Conservation (phyloP, 2,329 filamentous ascomycete genomes). For the Tolypocladium ophioglossoides region DNA sequence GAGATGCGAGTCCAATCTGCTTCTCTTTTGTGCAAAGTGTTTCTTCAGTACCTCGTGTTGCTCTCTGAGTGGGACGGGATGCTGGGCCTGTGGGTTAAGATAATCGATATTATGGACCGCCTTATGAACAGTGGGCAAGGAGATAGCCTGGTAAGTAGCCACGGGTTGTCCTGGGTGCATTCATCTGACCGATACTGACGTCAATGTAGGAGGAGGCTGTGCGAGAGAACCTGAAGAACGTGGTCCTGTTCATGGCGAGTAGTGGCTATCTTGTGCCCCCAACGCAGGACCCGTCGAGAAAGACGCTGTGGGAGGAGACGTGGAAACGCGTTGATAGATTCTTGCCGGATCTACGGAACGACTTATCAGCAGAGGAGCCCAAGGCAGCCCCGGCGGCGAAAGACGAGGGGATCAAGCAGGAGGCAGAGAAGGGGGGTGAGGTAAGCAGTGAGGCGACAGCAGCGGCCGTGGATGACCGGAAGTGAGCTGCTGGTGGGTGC, state of each 20-base stretch:
- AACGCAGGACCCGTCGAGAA: constrained; percentile 40
- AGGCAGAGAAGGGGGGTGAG: background rate
- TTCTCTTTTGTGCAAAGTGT: constrained; percentile 88
- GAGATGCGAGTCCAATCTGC: constrained; percentile 89
- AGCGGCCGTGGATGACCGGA: background rate
- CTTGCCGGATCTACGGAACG: constrained; percentile 47
- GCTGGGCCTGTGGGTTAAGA: constrained; percentile 83
- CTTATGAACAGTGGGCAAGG: constrained; percentile 93
- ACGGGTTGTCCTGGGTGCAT: background rate
- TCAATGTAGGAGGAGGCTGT: constrained; percentile 76
- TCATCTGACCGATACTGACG: constrained; percentile 3
- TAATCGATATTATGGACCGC: constrained; percentile 89
- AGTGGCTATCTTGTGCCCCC: constrained; percentile 75
- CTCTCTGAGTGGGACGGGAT: constrained; percentile 81
- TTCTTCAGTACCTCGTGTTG: constrained; percentile 82
- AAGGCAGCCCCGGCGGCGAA: constrained; percentile 3
- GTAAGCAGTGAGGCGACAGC: background rate
- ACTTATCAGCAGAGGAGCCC: constrained; percentile 41
- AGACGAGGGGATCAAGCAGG: background rate
- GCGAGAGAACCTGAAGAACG: constrained; percentile 90
- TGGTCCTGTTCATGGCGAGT: constrained; percentile 87
- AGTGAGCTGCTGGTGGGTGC: background rate
- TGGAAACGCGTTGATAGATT: constrained; percentile 58
- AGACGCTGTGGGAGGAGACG: constrained; percentile 50
- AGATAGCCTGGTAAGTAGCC: constrained; percentile 63